A percentile compares a stretch with the other conserved stretches of the same genome.
Conservation (phyloP, 2,329 filamentous ascomycete species). For the Aspergillus ustus region DNA sequence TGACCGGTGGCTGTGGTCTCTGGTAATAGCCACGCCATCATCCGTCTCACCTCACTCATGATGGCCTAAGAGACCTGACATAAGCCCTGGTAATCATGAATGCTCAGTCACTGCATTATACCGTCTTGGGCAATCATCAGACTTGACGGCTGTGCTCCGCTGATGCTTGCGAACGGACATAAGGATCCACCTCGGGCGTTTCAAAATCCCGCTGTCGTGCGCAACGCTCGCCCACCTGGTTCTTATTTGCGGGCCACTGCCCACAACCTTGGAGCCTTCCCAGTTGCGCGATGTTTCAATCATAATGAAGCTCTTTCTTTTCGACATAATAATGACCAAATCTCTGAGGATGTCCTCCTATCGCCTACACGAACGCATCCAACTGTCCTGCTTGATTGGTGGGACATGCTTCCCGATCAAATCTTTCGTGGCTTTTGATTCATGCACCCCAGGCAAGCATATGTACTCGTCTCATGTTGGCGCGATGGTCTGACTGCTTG, state of each 20-base stretch:
- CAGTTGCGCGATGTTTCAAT: too few species aligned
- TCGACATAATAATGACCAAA: too few species aligned
- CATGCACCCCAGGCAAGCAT: neutral
- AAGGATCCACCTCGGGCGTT: slow-evolving; percentile 25
- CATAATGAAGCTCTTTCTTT: too few species aligned
- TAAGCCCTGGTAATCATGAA: neutral
- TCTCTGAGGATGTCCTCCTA: neutral
- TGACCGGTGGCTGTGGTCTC: neutral
- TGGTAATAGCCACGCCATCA: neutral
- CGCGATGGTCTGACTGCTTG: neutral
- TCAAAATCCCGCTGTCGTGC: slow-evolving; percentile 18
- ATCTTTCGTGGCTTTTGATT: neutral
- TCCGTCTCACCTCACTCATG: neutral
- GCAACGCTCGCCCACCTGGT: neutral
- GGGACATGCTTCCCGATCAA: neutral
- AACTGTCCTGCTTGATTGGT: neutral
- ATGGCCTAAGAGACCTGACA: slow-evolving; percentile 5
- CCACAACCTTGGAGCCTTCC: neutral
- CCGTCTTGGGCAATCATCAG: neutral
- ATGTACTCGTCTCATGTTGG: neutral
- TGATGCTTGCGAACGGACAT: neutral
- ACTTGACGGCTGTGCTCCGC: slow-evolving; percentile 17
- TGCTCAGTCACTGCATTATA: neutral
- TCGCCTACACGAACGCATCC: too few species aligned
- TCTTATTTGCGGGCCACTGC: neutral